These are phyloP conservation scores for Fagopyrum esculentum DNA, from an alignment of 148 eudicot genomes.

Conservation along the genomic window DNA sequence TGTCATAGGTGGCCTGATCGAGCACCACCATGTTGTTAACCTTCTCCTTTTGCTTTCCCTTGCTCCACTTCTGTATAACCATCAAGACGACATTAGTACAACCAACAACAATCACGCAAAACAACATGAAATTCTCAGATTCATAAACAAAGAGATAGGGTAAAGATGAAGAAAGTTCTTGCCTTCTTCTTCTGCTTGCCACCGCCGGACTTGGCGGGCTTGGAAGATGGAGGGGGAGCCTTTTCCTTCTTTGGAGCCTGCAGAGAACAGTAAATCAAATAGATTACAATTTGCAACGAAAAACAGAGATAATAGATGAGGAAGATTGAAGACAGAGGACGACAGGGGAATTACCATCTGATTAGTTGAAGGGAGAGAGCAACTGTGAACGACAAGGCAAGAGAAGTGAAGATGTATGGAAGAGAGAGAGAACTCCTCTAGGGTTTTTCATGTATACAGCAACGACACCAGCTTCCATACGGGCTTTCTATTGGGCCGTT, in stretches of 20 bases:
- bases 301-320: neutral
- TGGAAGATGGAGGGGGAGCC: conserved; percentile 26
- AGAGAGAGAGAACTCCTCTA: neutral
- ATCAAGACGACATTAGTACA: neutral
- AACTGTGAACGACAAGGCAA: neutral
- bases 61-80: conserved; percentile 76
- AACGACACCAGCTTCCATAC: neutral
- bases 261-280: neutral
- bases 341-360: neutral
- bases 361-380: neutral
- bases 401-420: neutral
- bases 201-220: conserved; percentile 29
- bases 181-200: conserved; percentile 37
- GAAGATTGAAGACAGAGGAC: neutral
- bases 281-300: neutral
- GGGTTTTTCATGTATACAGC: neutral
- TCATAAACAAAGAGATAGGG: neutral
- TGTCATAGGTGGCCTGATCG: conserved; percentile 78
- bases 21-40: conserved; percentile 96
- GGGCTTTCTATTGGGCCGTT: neutral
- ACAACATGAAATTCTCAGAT: neutral
- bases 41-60: conserved; percentile 99
- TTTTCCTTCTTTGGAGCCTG: conserved; percentile 31
- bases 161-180: neutral
- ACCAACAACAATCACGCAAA: neutral